Base-by-base conservation (phyloP, 192 early-diverging fungal species). In the Coemansia nantahalensis region DNA sequence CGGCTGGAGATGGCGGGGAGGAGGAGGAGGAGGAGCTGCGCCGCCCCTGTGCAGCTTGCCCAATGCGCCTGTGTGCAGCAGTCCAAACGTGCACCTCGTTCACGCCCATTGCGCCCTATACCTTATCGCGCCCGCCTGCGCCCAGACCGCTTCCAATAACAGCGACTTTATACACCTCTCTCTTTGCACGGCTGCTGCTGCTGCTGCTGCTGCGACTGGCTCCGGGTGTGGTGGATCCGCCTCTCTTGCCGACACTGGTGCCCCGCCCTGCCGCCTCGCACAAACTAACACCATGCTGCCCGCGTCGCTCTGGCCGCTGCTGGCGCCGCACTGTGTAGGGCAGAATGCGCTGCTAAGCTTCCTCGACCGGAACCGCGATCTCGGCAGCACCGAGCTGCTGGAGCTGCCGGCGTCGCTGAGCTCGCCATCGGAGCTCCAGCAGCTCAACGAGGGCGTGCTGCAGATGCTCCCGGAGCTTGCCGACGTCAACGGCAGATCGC, bases 361-460 rank as follows among this genome's bases (percentile, higher is more conserved):
- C 46, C 54, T 67, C 37, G 59, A 67, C 28, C 64, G 62, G 51
- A 55, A 74, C 47, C 69, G 69, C 54, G 70, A 74, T 30, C 28
- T 65, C 31, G 51, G 30, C 43, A 74, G 30, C 42, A 26, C 66
- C 14, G 63, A 74, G n/a, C 39, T 74, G 39, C 18, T 37, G 7
- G 70, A 74, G 23, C 54, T 74, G 38, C 70, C 70, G 4, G 50
- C 70, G 2, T 74, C 70, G 50, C 59, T 74, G 12, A 56, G 56
- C 45, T 62, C 63, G 32, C 48, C 55, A 17, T 30, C 70, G 0
- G 70, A 74, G 59, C 56, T 74, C 17, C 53, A 54, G 50, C 63
- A 74, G 63, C 59, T 74, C 23, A 74, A 74, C 48, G 70, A 74
- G 38, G 70, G 70, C 34, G 62, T 74, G 11, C 63, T 74, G 34